These are phyloP conservation scores for Ophiostoma novo-ulmi DNA, from an alignment of 2,329 filamentous ascomycete species.

Conservation along the genomic window DNA sequence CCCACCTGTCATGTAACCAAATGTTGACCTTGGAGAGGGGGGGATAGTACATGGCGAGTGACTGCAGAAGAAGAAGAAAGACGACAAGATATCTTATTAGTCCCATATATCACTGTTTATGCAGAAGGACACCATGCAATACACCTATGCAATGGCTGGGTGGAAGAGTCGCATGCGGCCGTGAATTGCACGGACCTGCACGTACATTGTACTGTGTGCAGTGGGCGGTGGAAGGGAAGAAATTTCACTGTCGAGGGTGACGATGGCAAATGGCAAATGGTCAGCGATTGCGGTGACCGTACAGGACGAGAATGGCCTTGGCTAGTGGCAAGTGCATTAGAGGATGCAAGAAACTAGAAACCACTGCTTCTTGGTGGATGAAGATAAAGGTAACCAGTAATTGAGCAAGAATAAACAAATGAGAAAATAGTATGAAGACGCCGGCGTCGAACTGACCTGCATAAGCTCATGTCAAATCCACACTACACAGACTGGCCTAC, in stretches of 20 bases:
- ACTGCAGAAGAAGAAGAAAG: not conserved
- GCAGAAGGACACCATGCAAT: constrained; percentile 7
- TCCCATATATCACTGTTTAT: constrained; percentile 10
- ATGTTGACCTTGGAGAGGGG: constrained; percentile 34
- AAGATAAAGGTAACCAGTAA: not conserved
- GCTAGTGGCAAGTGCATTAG: constrained; percentile 19
- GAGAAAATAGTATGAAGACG: constrained; percentile 28
- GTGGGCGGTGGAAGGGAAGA: constrained; percentile 5
- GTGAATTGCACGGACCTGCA: constrained; percentile 1
- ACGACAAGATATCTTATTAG: not conserved
- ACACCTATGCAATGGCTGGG: constrained; percentile 9
- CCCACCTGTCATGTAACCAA: constrained; percentile 37
- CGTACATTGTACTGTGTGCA: constrained; percentile 7
- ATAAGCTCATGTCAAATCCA: constrained; percentile 15
- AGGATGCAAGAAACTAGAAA: not conserved
- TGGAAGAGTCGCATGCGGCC: constrained; percentile 16
- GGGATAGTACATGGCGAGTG: constrained; percentile 21
- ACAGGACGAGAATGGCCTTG: constrained; percentile 4
- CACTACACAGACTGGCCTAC: not conserved
- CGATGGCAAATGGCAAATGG: not conserved
- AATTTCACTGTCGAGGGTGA: not conserved
- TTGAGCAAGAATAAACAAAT: constrained; percentile 14
- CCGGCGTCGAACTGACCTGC: constrained; percentile 21
- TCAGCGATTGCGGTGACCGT: not conserved
- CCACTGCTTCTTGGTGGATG: not conserved